A percentile compares a stretch with the other conserved stretches of the same genome.
These are phyloP conservation scores for Pseudopyricularia cyperi DNA, from an alignment of 2,329 filamentous ascomycete genomes.

Conservation along the genomic window DNA sequence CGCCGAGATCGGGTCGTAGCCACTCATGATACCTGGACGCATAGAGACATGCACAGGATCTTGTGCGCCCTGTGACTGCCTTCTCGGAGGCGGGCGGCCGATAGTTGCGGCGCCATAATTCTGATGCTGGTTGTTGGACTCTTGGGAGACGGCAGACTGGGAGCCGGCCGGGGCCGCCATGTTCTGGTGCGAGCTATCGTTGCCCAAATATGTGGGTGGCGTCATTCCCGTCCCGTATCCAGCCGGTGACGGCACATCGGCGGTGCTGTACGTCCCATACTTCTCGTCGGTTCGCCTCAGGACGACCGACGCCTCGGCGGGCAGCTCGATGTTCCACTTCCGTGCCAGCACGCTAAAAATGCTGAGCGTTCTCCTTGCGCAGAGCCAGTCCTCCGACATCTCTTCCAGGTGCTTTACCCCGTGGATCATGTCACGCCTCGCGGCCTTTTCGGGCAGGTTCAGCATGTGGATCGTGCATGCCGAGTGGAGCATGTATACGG, in stretches of 20 bases:
- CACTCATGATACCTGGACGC: background rate
- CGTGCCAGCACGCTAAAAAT: slow-evolving; percentile 74
- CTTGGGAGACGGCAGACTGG: background rate
- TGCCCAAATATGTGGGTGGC: slow-evolving; percentile 10
- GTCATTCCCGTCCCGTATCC: slow-evolving; percentile 13
- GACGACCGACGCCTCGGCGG: slow-evolving; percentile 66
- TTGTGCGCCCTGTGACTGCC: background rate
- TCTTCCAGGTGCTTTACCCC: slow-evolving; percentile 87
- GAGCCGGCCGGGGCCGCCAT: background rate
- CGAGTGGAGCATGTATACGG: slow-evolving; percentile 88
- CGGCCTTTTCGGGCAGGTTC: slow-evolving; percentile 85
- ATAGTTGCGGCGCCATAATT: background rate
- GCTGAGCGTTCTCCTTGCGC: slow-evolving; percentile 69
- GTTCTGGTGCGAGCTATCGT: background rate
- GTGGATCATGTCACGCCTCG: slow-evolving; percentile 78
- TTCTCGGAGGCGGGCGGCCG: background rate
- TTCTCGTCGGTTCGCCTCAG: slow-evolving; percentile 68
- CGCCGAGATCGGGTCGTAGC: background rate
- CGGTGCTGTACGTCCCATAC: slow-evolving; percentile 58
- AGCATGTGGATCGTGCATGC: slow-evolving; percentile 91
- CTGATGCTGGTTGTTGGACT: background rate
- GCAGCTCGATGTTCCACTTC: slow-evolving; percentile 84
- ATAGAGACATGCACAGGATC: background rate
- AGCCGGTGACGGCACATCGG: slow-evolving; percentile 45
- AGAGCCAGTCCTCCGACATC: slow-evolving; percentile 90